Evolutionary conservation across 441 rosid species (phyloP), one percentile per base, ranked within the genome.

Genomic region (Adansonia rubrostipa): DNA sequence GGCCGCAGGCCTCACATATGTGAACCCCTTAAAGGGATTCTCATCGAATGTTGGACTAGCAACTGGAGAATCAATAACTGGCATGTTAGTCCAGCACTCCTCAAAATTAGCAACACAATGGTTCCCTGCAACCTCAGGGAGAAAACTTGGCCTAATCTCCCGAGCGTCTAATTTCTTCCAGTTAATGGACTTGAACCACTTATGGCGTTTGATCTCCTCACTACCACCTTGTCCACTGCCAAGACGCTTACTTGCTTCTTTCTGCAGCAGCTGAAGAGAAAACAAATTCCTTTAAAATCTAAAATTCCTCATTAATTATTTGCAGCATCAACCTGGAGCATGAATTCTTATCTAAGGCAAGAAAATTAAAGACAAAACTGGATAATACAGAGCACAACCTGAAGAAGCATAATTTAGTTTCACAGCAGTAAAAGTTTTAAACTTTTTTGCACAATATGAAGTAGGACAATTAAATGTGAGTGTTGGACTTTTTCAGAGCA

Each of bases 81-180:
- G 89, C 99, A 93, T 96, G 7, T 92, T 96, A 19, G 97, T 93
- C 98, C 98, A 92, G 57, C 84, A 77, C 77, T 85, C 92, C 81
- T 92, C 97, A 8, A 96, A 96, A 82, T 96, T 96, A 9, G 98
- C 97, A 48, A 92, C 85, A 86, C 99, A 96, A 20, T 85, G 92
- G 71, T 84, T 88, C 71, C 97, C 98, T 0, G 90, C 89, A 10
- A 96, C 94, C 65, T 91, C 88, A 2, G 99, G 99, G 15, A 86
- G 87, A 82, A 96, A 96, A 81, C 94, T 90, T 11, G 98, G 97
- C 81, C 77, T 81, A 72, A 96, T 85, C 80, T 87, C 90, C 79
- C 97, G 86, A 0, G 89, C 87, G 58, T 92, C 97, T 73, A 93
- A 62, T 77, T 92, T 96, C 88, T 84, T 92, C 99, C 99, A 96